Percentiles rank a stretch among this genome's conserved stretches.
phyloP scores from a whole-genome alignment of 805 yeast species.

The Nakazawaea wickerhamii region DNA sequence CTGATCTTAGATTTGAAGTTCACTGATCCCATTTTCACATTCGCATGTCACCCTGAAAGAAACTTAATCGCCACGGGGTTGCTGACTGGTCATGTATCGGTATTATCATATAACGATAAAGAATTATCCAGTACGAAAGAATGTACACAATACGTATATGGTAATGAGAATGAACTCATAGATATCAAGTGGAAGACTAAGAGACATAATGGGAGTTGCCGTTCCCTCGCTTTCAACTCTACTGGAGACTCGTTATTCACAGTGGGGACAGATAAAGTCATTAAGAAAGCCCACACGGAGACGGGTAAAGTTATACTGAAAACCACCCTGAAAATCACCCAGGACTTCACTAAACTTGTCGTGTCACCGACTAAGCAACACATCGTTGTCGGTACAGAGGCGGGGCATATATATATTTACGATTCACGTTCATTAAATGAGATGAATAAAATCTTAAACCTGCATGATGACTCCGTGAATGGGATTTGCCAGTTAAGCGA shows the following conservation, averaged over 20 bases:
- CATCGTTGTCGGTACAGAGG: constrained; percentile 60
- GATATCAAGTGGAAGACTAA: constrained; percentile 71
- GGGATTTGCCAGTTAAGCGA: too few species aligned
- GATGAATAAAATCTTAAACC: constrained; percentile 42
- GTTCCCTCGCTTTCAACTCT: constrained; percentile 64
- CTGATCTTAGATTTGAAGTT: constrained; percentile 43
- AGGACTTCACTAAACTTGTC: constrained; percentile 35
- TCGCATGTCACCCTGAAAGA: constrained; percentile 72
- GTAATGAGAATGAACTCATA: constrained; percentile 23
- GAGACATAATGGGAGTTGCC: constrained; percentile 85
- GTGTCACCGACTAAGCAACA: constrained; percentile 43
- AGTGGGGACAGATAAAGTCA: constrained; percentile 72
- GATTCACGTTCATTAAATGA: constrained; percentile 51
- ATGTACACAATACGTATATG: too few species aligned
- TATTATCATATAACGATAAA: constrained; percentile 52
- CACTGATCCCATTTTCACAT: constrained; percentile 65
- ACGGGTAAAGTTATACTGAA: constrained; percentile 76
- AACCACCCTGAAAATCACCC: constrained; percentile 16
- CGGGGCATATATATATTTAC: constrained; percentile 59
- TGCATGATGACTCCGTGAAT: constrained; percentile 77
- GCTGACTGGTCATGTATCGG: constrained; percentile 74
- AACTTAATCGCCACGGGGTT: constrained; percentile 65
- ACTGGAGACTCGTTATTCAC: constrained; percentile 57
- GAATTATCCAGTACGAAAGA: too few species aligned
- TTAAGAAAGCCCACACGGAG: constrained; percentile 65